Conservation (phyloP, 768 basidiomycete genomes). For the Lanmaoa pseudosensibilis region DNA sequence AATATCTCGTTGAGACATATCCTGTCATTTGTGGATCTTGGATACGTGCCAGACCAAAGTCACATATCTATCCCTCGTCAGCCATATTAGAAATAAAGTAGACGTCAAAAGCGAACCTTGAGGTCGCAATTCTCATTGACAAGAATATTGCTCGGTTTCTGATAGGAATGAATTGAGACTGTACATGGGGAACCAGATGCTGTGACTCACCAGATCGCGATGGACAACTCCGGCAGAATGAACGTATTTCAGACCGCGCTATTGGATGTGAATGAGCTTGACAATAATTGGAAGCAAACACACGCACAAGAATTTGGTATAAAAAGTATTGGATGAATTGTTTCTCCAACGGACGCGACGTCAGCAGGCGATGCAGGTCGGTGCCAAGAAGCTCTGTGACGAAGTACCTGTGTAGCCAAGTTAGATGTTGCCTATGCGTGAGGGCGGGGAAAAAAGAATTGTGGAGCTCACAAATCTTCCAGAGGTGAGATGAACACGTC, state of each 20-base stretch:
- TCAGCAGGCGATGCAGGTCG: constrained; percentile 94
- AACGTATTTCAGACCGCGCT: constrained; percentile 99
- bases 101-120: constrained; percentile 56
- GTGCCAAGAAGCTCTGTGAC: constrained; percentile 98
- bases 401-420: constrained; percentile 71
- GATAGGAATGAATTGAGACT: background rate
- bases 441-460: background rate
- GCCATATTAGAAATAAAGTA: background rate
- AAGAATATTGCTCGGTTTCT: constrained; percentile 99
- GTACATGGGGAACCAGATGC: background rate
- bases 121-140: constrained; percentile 99
- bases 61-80: constrained; percentile 73
- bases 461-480: constrained; percentile 80
- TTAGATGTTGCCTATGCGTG: background rate
- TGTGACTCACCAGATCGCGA: constrained; percentile 76
- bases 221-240: constrained; percentile 99
- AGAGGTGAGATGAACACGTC: constrained; percentile 99
- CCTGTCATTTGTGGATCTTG: constrained; percentile 99
- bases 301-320: constrained; percentile 91
- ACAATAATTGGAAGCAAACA: background rate
- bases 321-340: constrained; percentile 99
- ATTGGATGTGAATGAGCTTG: constrained; percentile 10
- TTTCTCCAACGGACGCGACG: constrained; percentile 95
- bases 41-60: constrained; percentile 97
- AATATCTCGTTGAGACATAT: constrained; percentile 98